A percentile compares a stretch with the other conserved stretches of the same genome.
Evolutionary conservation across 768 basidiomycete genomes (phyloP).

Genomic region (Podaxis pistillaris): DNA sequence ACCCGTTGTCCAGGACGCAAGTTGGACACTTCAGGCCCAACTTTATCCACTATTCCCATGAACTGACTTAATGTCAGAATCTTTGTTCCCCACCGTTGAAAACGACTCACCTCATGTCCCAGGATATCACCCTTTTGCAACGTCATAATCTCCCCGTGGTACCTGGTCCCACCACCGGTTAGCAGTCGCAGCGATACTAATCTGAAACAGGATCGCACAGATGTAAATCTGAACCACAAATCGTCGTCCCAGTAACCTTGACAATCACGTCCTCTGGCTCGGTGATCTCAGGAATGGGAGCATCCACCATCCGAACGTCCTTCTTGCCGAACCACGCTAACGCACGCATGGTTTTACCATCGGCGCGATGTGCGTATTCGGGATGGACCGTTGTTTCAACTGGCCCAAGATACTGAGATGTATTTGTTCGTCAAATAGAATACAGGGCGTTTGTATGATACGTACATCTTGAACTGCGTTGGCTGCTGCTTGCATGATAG

Average conservation of each 20-base stretch:
- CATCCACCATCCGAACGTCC: slow-evolving; percentile 43
- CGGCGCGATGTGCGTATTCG: slow-evolving; percentile 45
- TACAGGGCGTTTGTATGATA: not conserved
- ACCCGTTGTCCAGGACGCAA: slow-evolving; percentile 66
- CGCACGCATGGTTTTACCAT: slow-evolving; percentile 63
- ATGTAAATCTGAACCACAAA: slow-evolving; percentile 69
- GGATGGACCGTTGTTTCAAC: slow-evolving; percentile 39
- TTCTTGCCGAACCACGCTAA: slow-evolving; percentile 63
- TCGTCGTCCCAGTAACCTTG: slow-evolving; percentile 73
- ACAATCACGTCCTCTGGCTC: slow-evolving; percentile 76
- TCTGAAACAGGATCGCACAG: slow-evolving; percentile 27
- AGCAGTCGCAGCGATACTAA: not conserved
- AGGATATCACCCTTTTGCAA: slow-evolving; percentile 75
- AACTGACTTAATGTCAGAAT: slow-evolving; percentile 32
- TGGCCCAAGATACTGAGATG: slow-evolving; percentile 34
- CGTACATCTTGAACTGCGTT: slow-evolving; percentile 28
- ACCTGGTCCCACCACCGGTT: slow-evolving; percentile 24
- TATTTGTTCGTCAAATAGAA: not conserved
- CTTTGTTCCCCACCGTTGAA: not conserved
- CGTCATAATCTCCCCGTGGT: slow-evolving; percentile 66
- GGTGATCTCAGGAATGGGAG: slow-evolving; percentile 52
- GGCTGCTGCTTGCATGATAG: slow-evolving; percentile 31
- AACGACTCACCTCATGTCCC: slow-evolving; percentile 57
- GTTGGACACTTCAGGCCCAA: slow-evolving; percentile 64
- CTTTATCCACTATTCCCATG: slow-evolving; percentile 66